Evolutionary conservation across 2,329 filamentous ascomycete species (phyloP).

Genomic region (Botrytis fabae): DNA sequence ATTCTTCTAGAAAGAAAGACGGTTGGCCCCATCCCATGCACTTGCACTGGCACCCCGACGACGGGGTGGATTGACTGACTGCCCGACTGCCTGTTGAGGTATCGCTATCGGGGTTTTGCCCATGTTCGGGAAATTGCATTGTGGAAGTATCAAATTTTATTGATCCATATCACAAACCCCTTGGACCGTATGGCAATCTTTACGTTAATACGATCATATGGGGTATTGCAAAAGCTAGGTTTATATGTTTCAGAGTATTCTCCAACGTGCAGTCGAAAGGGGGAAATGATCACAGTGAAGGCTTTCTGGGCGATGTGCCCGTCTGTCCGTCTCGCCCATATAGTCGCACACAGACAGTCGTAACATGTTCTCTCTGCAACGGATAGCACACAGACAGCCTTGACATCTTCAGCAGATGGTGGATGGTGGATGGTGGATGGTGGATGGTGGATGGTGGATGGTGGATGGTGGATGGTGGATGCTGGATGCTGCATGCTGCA

Average conservation of each 20-base stretch:
- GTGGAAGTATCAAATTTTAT: conserved; percentile 13
- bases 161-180: conserved; percentile 7
- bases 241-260: conserved; percentile 17
- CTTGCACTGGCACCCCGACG: background rate
- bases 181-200: background rate
- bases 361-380: background rate
- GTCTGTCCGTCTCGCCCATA: background rate
- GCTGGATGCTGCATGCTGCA: too few relatives aligned
- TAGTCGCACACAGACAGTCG: background rate
- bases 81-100: background rate
- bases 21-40: background rate
- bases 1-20: background rate
- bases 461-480: too few relatives aligned
- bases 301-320: background rate
- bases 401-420: too few relatives aligned
- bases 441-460: too few relatives aligned
- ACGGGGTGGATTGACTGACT: background rate
- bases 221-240: background rate
- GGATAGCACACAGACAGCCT: background rate
- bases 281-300: background rate
- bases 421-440: too few relatives aligned
- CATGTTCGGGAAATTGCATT: conserved; percentile 13
- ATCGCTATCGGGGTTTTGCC: conserved; percentile 10
- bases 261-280: background rate
- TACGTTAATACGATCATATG: background rate